These are phyloP conservation scores for Suillus americanus DNA, from an alignment of 768 basidiomycete genomes.

Conservation along the genomic window DNA sequence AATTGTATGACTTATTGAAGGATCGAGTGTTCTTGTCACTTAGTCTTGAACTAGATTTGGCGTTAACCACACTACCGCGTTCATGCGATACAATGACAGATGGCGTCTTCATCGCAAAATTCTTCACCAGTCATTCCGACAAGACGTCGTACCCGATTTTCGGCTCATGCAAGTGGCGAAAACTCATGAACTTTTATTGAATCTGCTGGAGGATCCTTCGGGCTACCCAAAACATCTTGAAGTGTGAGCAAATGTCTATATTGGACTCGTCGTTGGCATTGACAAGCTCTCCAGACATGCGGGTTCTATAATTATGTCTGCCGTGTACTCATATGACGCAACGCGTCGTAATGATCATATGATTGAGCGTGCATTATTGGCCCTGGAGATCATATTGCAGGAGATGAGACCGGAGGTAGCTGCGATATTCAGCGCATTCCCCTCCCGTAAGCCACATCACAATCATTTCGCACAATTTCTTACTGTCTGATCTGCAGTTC, in stretches of 20 bases:
- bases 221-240: conserved; percentile 3
- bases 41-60: conserved; percentile 9
- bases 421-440: conserved; percentile 8
- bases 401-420: background rate
- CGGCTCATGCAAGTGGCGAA: conserved; percentile 5
- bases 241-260: background rate
- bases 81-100: conserved; percentile 15
- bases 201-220: conserved; percentile 1
- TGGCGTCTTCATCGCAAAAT: conserved; percentile 19
- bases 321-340: conserved; percentile 6
- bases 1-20: conserved; percentile 1
- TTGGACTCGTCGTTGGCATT: background rate
- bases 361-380: background rate
- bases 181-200: conserved; percentile 1
- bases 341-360: background rate
- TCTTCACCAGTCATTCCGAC: conserved; percentile 13
- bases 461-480: background rate
- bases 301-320: conserved; percentile 7
- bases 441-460: conserved; percentile 1
- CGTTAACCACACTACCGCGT: conserved; percentile 6
- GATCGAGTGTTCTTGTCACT: background rate
- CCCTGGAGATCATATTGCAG: background rate
- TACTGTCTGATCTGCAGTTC: conserved; percentile 1
- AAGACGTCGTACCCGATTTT: conserved; percentile 1
- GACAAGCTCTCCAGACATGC: background rate